Base-by-base conservation (phyloP, 768 basidiomycete genomes). In the Hygrophoropsis aurantiaca region DNA sequence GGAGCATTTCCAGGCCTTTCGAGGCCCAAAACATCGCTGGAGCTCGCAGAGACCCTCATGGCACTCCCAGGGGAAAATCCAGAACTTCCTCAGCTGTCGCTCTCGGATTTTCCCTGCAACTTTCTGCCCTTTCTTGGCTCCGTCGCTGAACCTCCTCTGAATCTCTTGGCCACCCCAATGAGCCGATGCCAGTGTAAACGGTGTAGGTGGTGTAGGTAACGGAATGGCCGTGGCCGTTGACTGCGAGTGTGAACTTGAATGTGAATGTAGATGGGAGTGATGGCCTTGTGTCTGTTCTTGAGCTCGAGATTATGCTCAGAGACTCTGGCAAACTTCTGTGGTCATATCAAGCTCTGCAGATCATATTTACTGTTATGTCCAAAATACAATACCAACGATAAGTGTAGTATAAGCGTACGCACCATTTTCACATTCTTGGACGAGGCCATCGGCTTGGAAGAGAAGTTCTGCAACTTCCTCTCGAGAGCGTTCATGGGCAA, bases 401-500 rank as follows among this genome's bases (percentile, higher is more conserved):
- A n/a, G n/a, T n/a, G n/a, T n/a, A n/a, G n/a, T 11, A 54, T 9
- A 11, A 46, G 27, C 46, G 44, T 37, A 66, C 82, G 41, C 60
- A 87, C 90, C 89, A 53, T 77, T 78, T 68, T 88, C 89, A 32
- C 90, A 74, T 49, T 83, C 81, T 60, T 81, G 84, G 53, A 93
- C 90, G 40, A 91, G 71, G 49, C 72, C 80, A 52, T 86, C 85
- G 1, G 89, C 90, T 60, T 84, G 82, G 37, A 81, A 67, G 27
- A 93, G 75, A 35, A 92, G 71, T 35, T 77, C 76, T 4, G 82
- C 74, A 37, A 93, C 74, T 56, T 90, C 87, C 56, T 85, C 87
- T 32, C 81, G 75, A n/a, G 86, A 87, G 58, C 71, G 78, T 53
- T 84, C 84, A 49, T 76, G 55, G 76, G 65, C 84, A 82, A 82